phyloP scores from a whole-genome alignment of 176 grass and related monocot species.

The Musa beccarii region DNA sequence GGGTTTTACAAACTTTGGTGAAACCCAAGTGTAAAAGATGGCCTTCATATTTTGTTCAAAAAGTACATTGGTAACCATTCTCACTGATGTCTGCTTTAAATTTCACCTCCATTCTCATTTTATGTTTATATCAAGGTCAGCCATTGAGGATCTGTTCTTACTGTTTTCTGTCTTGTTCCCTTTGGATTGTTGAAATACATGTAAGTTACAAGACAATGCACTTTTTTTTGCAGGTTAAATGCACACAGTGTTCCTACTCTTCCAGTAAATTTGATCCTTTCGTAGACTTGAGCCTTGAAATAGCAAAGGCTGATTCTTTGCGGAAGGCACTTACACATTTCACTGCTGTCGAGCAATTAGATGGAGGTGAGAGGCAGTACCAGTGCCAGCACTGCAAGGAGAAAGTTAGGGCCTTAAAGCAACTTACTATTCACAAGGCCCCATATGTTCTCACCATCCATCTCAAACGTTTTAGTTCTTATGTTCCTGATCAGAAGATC shows the following conservation, averaged over 20 bases:
- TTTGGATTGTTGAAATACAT: not conserved
- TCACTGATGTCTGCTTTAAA: not conserved
- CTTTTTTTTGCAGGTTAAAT: constrained; percentile 65
- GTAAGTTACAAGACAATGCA: not conserved
- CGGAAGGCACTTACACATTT: constrained; percentile 68
- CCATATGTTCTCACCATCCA: constrained; percentile 85
- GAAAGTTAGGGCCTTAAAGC: constrained; percentile 84
- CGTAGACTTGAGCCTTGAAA: constrained; percentile 95
- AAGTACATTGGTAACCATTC: not conserved
- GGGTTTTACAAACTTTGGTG: too few species aligned
- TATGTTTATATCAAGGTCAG: not conserved
- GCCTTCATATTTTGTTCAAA: too few species aligned
- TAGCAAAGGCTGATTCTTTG: constrained; percentile 68
- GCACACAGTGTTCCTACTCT: constrained; percentile 61
- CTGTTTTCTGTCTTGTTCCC: not conserved
- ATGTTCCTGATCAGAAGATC: constrained; percentile 79
- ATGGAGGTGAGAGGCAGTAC: constrained; percentile 75
- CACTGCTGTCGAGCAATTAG: constrained; percentile 65
- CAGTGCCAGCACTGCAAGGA: constrained; percentile 80
- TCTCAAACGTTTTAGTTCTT: constrained; percentile 84
- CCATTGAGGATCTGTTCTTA: not conserved
- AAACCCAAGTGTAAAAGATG: too few species aligned
- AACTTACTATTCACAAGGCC: constrained; percentile 68
- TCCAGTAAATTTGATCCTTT: constrained; percentile 95
- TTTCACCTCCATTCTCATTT: not conserved